Base-by-base conservation (phyloP, 345 rosid genomes). In the Raphanus raphanistrum region DNA sequence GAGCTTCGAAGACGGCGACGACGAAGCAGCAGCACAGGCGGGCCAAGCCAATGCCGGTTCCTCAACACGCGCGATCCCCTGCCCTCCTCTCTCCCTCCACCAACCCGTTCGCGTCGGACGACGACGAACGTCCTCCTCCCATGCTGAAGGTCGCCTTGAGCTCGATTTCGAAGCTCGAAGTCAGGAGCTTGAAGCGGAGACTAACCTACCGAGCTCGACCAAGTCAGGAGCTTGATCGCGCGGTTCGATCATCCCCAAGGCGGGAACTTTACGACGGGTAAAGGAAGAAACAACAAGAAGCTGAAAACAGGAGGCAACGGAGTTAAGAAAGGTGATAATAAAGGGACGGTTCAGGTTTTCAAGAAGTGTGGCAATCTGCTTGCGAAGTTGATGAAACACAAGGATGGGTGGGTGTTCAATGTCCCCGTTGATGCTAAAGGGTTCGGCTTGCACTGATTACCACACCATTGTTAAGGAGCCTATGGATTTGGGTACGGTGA, bases 401-500 rank as follows among this genome's bases (percentile, higher is more conserved):
- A 90, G 71, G 77, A 52, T 84, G 93, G 93, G 27, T 94, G 97
- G 97, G 87, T 92, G 70, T 94, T 94, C 71, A 88, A 89, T 79
- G 59, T 66, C 2, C 97, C 98, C 0, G 98, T 94, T 52, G 97
- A 94, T 86, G 95, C 74, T 5, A 84, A 90, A 76, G 88, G 81
- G 73, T 88, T 92, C 76, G 89, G 87, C 29, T 79, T 92, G 75
- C 91, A 82, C 54, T n/a, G 97, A 94, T 86, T 94, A 94, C 74
- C 83, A 82, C 77, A 82, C 77, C 4, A 92, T 92, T 71, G 80
- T 94, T 29, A 88, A 89, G 82, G 86, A 85, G 15, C 97, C 97
- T 0, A 94, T 94, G 98, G 98, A 94, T 89, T 87, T 94, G 83
- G 97, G 97, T 27, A 87, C 97, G 0, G 95, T 94, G 74, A 88